These are phyloP conservation scores for Alternaria sp. DNA, from an alignment of 2,329 filamentous ascomycete genomes.

Conservation along the genomic window DNA sequence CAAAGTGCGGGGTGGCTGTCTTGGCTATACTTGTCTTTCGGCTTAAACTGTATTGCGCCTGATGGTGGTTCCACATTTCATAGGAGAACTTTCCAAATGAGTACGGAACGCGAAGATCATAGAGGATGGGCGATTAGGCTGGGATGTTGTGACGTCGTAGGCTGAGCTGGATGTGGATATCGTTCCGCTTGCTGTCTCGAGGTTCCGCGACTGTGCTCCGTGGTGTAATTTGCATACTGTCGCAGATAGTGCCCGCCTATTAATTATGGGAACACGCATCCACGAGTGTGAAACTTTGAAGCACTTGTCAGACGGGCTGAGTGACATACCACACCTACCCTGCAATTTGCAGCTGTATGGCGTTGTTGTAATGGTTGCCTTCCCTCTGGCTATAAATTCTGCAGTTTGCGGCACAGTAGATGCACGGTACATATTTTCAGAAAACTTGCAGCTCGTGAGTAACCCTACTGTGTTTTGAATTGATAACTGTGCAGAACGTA, in stretches of 20 bases:
- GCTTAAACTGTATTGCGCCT: conserved; percentile 8
- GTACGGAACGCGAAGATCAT: conserved; percentile 7
- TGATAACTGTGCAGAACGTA: background rate
- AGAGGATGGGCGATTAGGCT: background rate
- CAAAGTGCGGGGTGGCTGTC: conserved; percentile 35
- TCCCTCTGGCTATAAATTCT: background rate
- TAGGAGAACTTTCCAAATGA: conserved; percentile 6
- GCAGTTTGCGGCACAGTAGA: conserved; percentile 7
- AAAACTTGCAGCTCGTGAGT: conserved; percentile 8
- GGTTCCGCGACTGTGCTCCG: conserved; percentile 9
- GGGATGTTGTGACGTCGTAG: conserved; percentile 10
- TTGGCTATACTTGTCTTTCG: conserved; percentile 26
- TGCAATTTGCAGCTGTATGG: background rate
- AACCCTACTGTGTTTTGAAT: conserved; percentile 1
- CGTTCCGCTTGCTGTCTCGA: conserved; percentile 14
- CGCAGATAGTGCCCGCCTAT: background rate
- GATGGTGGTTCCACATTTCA: conserved; percentile 1
- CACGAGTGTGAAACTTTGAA: background rate
- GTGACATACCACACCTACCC: background rate
- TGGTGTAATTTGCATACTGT: background rate
- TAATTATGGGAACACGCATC: conserved; percentile 2
- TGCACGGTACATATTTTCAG: background rate
- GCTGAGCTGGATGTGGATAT: conserved; percentile 1
- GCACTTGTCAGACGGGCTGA: background rate
- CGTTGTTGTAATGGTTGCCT: background rate